A percentile compares a stretch with the other conserved stretches of the same genome.
These are phyloP conservation scores for Colletotrichum lupini DNA, from an alignment of 2,329 filamentous ascomycete species.

Conservation along the genomic window DNA sequence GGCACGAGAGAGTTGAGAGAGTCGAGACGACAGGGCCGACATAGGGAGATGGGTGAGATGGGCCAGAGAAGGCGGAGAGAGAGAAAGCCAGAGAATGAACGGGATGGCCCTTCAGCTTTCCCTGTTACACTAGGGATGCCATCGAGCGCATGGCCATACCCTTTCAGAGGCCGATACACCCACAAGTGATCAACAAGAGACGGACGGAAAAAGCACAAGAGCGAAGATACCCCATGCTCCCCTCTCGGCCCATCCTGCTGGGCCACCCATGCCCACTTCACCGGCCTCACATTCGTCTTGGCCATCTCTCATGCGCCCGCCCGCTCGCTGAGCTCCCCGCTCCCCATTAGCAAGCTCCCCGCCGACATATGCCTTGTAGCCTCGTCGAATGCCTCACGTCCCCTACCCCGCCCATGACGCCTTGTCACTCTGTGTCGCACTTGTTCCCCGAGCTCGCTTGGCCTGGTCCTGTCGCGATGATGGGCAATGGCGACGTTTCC, in stretches of 20 bases:
- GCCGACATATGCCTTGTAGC: conserved; percentile 1
- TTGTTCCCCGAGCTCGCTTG: conserved; percentile 24
- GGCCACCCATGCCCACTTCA: conserved; percentile 2
- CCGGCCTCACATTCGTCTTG: conserved; percentile 10
- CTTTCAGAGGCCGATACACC: background rate
- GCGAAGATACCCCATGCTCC: conserved; percentile 2
- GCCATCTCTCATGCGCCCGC: conserved; percentile 20
- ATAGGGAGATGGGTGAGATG: too few relatives aligned
- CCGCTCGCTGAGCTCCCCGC: conserved; percentile 20
- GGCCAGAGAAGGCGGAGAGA: too few relatives aligned
- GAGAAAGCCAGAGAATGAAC: too few relatives aligned
- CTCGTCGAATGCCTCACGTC: conserved; percentile 1
- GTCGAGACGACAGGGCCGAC: background rate
- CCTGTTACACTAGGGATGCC: too few relatives aligned
- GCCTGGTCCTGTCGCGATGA: conserved; percentile 16
- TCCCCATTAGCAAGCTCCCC: conserved; percentile 10
- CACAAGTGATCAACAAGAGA: conserved; percentile 8
- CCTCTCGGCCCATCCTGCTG: conserved; percentile 2
- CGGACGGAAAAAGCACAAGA: conserved; percentile 1
- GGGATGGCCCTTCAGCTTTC: background rate
- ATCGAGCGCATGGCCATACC: background rate
- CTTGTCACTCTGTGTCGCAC: conserved; percentile 13
- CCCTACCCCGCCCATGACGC: conserved; percentile 1
- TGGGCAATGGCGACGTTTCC: conserved; percentile 9
- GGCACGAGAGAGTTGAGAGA: background rate